Conservation (phyloP, 805 yeast genomes). For the Metschnikowia drakensbergensis region DNA sequence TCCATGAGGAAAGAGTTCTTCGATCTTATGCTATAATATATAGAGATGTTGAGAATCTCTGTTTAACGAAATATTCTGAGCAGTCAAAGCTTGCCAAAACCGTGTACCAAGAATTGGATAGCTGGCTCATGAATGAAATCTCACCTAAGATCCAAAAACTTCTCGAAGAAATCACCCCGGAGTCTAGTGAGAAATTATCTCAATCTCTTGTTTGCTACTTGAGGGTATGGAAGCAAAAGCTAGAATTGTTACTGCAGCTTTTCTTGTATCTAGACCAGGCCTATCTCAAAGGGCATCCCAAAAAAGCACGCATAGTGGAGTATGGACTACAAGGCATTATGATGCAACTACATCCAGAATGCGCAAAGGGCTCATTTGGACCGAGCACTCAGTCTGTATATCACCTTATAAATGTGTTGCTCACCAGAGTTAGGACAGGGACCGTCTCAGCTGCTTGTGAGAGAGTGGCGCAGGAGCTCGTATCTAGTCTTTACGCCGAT, state of each 20-base stretch:
- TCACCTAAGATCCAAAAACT: constrained; percentile 9
- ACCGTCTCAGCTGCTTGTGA: not conserved
- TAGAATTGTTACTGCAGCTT: constrained; percentile 25
- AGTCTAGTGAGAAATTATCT: not conserved
- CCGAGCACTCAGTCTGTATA: not conserved
- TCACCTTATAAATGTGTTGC: not conserved
- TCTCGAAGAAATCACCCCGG: not conserved
- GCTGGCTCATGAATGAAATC: constrained; percentile 12
- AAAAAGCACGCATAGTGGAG: constrained; percentile 24
- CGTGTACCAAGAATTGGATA: constrained; percentile 20
- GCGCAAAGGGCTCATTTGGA: not conserved
- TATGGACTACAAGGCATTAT: constrained; percentile 19
- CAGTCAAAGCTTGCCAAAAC: constrained; percentile 27
- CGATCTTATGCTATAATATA: constrained; percentile 15
- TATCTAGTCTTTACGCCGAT: constrained; percentile 7
- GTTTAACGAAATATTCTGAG: constrained; percentile 31
- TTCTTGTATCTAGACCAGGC: constrained; percentile 35
- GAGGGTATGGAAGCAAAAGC: constrained; percentile 23
- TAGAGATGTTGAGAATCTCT: constrained; percentile 29
- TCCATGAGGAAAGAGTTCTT: not conserved
- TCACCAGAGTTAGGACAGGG: not conserved
- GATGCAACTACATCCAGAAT: not conserved
- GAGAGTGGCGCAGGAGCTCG: not conserved
- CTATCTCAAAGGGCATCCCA: constrained; percentile 32
- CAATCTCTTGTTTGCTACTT: constrained; percentile 16